Evolutionary conservation across 139 green algal species (phyloP).

Genomic region (Chlamydomonas applanata): DNA sequence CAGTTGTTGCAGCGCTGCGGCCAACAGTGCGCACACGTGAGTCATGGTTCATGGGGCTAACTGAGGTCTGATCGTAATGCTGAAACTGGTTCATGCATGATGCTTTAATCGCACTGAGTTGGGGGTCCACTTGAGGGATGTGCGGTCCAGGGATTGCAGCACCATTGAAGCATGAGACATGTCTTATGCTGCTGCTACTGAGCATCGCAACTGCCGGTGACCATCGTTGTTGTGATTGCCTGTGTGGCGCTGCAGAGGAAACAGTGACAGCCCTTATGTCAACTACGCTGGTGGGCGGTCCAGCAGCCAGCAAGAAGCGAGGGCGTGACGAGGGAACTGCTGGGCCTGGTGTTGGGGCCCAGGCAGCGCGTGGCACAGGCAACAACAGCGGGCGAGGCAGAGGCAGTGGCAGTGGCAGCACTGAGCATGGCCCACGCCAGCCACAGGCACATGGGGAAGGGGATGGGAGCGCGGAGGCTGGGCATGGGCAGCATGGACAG

Average conservation of each 20-base stretch:
- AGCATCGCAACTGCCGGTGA: no score
- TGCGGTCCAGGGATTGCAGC: no score
- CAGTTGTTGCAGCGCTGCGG: neutral
- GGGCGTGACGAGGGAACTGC: neutral
- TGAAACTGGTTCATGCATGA: no score
- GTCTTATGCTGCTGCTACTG: no score
- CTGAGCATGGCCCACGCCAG: neutral
- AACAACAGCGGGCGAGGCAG: neutral
- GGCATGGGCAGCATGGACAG: neutral
- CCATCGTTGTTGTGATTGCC: neutral
- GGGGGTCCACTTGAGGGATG: no score
- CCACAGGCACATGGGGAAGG: no score
- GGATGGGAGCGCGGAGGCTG: neutral
- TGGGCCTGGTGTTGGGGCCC: neutral
- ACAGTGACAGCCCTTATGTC: neutral
- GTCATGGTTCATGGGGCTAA: no score
- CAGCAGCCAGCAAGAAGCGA: conserved; percentile 30
- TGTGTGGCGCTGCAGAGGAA: neutral
- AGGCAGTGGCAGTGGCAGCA: neutral
- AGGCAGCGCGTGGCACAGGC: conserved; percentile 1
- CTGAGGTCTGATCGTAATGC: no score
- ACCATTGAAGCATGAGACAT: no score
- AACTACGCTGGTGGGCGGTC: neutral
- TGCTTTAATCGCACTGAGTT: no score
- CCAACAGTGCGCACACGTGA: neutral